A percentile compares a stretch with the other conserved stretches of the same genome.
Conservation (phyloP, 2,329 filamentous ascomycete species). For the Talaromyces albobiverticillius region DNA sequence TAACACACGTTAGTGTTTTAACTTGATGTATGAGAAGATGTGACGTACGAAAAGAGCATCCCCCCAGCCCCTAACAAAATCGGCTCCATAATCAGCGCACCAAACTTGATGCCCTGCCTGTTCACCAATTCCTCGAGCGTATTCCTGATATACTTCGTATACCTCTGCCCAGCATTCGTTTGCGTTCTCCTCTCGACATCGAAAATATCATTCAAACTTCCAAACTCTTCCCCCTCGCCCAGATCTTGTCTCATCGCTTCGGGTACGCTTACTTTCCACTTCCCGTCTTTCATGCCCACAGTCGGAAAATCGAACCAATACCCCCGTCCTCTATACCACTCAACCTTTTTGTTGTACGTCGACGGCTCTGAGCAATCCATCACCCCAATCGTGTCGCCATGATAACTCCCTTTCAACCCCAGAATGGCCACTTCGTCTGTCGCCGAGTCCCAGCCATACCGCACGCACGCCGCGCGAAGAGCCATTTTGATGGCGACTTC, state of each 20-base stretch:
- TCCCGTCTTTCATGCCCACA: slow-evolving; percentile 63
- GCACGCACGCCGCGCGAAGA: slow-evolving; percentile 62
- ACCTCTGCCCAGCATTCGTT: slow-evolving; percentile 49
- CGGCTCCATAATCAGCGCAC: slow-evolving; percentile 76
- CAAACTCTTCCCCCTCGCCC: slow-evolving; percentile 45
- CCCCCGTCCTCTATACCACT: slow-evolving; percentile 79
- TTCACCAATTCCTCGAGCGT: slow-evolving; percentile 54
- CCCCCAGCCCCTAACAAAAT: slow-evolving; percentile 78
- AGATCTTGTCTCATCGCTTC: slow-evolving; percentile 47
- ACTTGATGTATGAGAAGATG: not conserved
- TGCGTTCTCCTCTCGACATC: slow-evolving; percentile 51
- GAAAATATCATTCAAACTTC: slow-evolving; percentile 58
- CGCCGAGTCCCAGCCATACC: slow-evolving; percentile 64
- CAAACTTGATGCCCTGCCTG: slow-evolving; percentile 63
- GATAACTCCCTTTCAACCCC: slow-evolving; percentile 76
- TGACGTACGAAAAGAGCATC: slow-evolving; percentile 71
- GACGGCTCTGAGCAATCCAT: slow-evolving; percentile 83
- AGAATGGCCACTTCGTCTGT: slow-evolving; percentile 63
- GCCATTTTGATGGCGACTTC: slow-evolving; percentile 87
- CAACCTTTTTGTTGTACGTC: slow-evolving; percentile 75
- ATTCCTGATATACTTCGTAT: slow-evolving; percentile 58
- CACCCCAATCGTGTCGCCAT: slow-evolving; percentile 82
- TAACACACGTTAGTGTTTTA: slow-evolving; percentile 29
- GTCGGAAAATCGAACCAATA: slow-evolving; percentile 79
- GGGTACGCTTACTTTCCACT: slow-evolving; percentile 64